Evolutionary conservation across 768 basidiomycete genomes (phyloP), one percentile per base, ranked within the genome.

Genomic region (Suillus tomentosus): DNA sequence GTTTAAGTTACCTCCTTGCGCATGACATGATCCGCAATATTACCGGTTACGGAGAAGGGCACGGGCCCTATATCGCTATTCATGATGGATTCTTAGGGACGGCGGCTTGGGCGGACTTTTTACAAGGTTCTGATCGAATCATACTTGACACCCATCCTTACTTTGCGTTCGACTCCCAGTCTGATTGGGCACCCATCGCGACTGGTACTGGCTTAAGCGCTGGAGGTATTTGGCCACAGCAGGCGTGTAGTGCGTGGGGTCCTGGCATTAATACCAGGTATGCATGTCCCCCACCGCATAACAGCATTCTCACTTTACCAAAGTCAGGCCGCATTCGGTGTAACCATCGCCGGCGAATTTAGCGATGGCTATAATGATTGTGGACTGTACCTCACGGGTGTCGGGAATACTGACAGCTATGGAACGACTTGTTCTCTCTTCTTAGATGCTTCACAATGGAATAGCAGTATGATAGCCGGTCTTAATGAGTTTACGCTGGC

Each of bases 331-430:
- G 72, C 76, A 9, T 92, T 93, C 69, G 94, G 94, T 11, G 76
- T 94, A 47, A 87, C 87, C 15, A 71, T 89, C 31, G 87, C 86
- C 0, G 94, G 92, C 50, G 94, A 96, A 75, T 94, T 89, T 75
- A 85, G 89, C 60, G 81, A 81, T 2, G 88, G 86, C 11, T 81
- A 80, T 68, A 92, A 89, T 70, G 80, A 85, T 60, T 92, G 91
- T 69, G 90, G 87, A 14, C 76, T 83, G 58, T 85, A 73, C 73
- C 77, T 79, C 66, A 80, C 78, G 47, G 77, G 74, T 57, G 72
- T 78, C 48, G 66, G 71, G 9, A 64, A 70, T 19, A 70, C 75
- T 1, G 64, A 68, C 15, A 73, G 65, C 56, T 73, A 67, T 62
- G 76, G 72, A 36, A n/a, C 67, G 3, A 69, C 73, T 77, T 72